phyloP scores from a whole-genome alignment of 2,329 filamentous ascomycete species.

The Neurospora crassa region DNA sequence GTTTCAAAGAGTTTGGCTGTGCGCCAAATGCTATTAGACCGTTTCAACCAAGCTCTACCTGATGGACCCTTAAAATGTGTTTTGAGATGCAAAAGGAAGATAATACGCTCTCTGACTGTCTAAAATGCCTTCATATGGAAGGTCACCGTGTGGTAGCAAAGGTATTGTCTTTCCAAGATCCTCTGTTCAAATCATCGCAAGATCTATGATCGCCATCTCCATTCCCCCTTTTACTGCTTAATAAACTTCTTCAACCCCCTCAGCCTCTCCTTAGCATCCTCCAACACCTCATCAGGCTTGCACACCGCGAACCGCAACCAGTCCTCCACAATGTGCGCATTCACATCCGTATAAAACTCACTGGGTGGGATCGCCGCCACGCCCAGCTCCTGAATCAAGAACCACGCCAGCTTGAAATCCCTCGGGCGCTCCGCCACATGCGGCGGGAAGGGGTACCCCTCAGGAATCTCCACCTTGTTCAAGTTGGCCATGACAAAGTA shows the following conservation, averaged over 20 bases:
- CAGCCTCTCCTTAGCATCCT: conserved; percentile 67
- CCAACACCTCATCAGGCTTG: conserved; percentile 81
- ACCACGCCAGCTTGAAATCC: conserved; percentile 94
- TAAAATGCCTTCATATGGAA: neutral
- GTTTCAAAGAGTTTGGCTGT: neutral
- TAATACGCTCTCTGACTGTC: neutral
- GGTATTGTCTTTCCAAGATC: neutral
- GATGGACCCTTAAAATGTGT: neutral
- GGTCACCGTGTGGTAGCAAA: neutral
- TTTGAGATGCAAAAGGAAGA: neutral
- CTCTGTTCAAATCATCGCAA: neutral
- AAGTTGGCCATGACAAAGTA: conserved; percentile 98
- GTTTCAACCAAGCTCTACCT: neutral
- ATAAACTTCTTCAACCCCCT: conserved; percentile 67
- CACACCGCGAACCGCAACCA: conserved; percentile 94
- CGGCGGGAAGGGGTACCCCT: conserved; percentile 76
- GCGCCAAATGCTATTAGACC: neutral
- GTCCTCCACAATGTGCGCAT: conserved; percentile 79
- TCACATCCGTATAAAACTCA: conserved; percentile 86
- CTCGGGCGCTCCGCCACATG: conserved; percentile 79
- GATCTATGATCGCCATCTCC: neutral
- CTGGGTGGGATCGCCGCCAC: conserved; percentile 94
- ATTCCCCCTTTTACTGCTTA: conserved; percentile 3
- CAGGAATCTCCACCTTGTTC: conserved; percentile 73
- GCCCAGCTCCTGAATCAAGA: conserved; percentile 91